phyloP scores from a whole-genome alignment of 345 rosid species.

The Populus alba region DNA sequence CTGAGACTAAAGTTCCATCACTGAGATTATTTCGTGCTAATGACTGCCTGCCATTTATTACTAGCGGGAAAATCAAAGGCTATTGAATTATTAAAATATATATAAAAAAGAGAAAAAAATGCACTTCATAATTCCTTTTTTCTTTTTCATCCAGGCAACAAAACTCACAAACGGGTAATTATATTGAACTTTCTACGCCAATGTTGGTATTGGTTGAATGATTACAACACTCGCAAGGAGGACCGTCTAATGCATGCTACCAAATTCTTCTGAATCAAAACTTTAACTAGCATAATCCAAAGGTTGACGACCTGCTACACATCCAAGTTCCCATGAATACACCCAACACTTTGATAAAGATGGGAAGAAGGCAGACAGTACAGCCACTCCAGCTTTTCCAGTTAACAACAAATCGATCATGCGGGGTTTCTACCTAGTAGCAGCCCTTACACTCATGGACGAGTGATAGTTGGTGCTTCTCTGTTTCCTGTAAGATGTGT shows the following conservation, averaged over 20 bases:
- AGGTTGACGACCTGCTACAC: not conserved
- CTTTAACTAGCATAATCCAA: not conserved
- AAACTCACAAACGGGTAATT: not conserved
- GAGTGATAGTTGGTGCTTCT: constrained; percentile 86
- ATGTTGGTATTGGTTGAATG: not conserved
- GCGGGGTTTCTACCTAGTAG: constrained; percentile 38
- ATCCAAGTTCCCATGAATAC: not conserved
- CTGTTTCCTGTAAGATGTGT: constrained; percentile 89
- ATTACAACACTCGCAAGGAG: not conserved
- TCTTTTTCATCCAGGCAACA: too few species aligned
- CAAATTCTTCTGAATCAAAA: not conserved
- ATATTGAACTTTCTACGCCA: not conserved
- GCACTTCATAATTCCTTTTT: too few species aligned
- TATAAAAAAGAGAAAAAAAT: too few species aligned
- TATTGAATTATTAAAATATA: not conserved
- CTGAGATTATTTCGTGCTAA: not conserved
- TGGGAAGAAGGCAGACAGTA: not conserved
- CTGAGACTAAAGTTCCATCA: too few species aligned
- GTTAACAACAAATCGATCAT: not conserved
- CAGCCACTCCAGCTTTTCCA: not conserved
- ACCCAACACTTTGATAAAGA: not conserved
- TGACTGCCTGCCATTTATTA: too few species aligned
- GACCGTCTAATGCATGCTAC: not conserved
- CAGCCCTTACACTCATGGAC: constrained; percentile 89
- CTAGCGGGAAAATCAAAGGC: not conserved